phyloP scores from a whole-genome alignment of 2,329 filamentous ascomycete genomes.

The Colletotrichum horii region DNA sequence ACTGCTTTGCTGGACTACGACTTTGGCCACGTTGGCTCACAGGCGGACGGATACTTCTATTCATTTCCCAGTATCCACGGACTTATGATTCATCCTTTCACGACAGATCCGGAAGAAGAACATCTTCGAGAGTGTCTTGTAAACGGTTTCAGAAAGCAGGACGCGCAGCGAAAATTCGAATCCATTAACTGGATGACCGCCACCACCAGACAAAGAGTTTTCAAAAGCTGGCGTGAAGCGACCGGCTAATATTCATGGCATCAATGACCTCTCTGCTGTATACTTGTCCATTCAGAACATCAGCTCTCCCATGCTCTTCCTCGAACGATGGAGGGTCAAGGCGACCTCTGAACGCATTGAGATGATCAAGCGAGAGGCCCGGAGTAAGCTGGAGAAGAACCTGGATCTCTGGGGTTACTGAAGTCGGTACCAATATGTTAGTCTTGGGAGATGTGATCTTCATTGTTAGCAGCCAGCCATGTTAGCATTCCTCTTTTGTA shows the following conservation, averaged over 20 bases:
- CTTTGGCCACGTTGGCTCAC: not conserved
- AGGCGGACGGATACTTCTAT: not conserved
- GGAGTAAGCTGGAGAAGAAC: not conserved
- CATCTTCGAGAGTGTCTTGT: not conserved
- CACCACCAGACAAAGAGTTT: not conserved
- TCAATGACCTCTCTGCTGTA: not conserved
- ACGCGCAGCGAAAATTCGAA: not conserved
- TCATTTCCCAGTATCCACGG: not conserved
- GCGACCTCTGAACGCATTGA: not conserved
- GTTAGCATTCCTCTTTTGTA: not conserved
- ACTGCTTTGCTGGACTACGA: not conserved
- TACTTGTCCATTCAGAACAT: not conserved
- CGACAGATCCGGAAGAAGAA: not conserved
- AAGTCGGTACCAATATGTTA: accelerated
- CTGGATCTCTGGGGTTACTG: not conserved
- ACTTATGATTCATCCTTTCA: not conserved
- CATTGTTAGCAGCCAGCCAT: accelerated
- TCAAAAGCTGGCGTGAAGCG: not conserved
- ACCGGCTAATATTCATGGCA: not conserved
- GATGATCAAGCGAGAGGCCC: not conserved
- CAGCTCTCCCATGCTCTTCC: not conserved
- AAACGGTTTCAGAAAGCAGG: accelerated
- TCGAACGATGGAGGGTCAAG: not conserved
- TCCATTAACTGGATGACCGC: not conserved
- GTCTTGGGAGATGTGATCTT: accelerated